Percentiles rank a stretch among this genome's conserved stretches.
Evolutionary conservation across 768 basidiomycete species (phyloP).

Genomic region (Lentinula sp.): DNA sequence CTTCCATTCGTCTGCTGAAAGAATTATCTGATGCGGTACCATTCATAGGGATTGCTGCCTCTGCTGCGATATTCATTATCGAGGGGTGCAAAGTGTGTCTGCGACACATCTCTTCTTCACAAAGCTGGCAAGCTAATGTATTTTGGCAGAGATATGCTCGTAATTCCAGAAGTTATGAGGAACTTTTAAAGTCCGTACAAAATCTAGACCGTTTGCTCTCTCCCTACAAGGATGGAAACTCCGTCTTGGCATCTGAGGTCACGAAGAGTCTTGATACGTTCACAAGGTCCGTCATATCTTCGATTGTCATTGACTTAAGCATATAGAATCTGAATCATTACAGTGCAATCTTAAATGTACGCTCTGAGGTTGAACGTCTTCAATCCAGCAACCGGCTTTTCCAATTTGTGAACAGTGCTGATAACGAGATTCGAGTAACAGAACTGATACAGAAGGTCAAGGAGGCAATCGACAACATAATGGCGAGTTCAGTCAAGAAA

Average conservation of each 20-base stretch:
- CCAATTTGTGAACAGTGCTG: neutral
- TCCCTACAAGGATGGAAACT: neutral
- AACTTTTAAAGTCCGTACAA: neutral
- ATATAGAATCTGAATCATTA: neutral
- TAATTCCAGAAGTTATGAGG: neutral
- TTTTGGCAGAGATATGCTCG: neutral
- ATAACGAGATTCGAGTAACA: neutral
- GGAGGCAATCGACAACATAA: neutral
- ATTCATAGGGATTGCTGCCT: neutral
- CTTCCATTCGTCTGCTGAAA: neutral
- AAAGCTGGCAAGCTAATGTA: neutral
- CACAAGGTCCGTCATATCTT: neutral
- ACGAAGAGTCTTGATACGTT: neutral
- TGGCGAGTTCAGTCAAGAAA: neutral
- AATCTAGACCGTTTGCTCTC: neutral
- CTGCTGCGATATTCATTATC: neutral
- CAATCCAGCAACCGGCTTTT: neutral
- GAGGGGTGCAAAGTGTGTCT: neutral
- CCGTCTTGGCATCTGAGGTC: neutral
- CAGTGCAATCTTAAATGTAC: neutral
- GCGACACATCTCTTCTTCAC: neutral
- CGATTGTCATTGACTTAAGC: neutral
- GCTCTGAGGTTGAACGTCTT: neutral
- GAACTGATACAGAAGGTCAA: neutral
- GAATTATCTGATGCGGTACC: neutral